phyloP scores from a whole-genome alignment of 164 flowering plant species.

The Annona cherimola region DNA sequence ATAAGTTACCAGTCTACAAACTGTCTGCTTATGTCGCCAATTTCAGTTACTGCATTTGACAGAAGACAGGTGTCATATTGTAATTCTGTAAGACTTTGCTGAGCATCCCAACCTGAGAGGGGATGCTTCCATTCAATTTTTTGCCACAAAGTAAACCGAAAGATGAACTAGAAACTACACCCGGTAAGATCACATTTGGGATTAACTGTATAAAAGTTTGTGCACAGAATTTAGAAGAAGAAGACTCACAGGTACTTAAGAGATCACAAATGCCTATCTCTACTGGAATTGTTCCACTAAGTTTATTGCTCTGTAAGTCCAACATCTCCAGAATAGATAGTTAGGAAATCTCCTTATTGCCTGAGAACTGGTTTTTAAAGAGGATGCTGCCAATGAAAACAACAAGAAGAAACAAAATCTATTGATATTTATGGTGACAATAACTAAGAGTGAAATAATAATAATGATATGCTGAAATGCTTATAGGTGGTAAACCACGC shows the following conservation, averaged over 20 bases:
- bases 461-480: not conserved
- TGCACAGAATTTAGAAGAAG: not conserved
- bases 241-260: slow-evolving; percentile 62
- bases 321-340: slow-evolving; percentile 53
- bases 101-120: slow-evolving; percentile 41
- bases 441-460: not conserved
- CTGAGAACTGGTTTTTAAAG: slow-evolving; percentile 56
- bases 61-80: slow-evolving; percentile 47
- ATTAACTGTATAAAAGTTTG: not conserved
- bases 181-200: slow-evolving; percentile 9
- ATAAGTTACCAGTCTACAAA: slow-evolving; percentile 52
- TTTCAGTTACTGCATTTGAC: slow-evolving; percentile 25
- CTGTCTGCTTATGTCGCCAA: slow-evolving; percentile 48
- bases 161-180: slow-evolving; percentile 4
- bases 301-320: slow-evolving; percentile 64
- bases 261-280: slow-evolving; percentile 52
- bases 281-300: slow-evolving; percentile 64
- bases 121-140: slow-evolving; percentile 51
- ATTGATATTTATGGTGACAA: not conserved
- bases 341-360: slow-evolving; percentile 53
- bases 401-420: not conserved
- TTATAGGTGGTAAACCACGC: not conserved
- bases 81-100: slow-evolving; percentile 33
- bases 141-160: slow-evolving; percentile 66
- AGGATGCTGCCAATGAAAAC: slow-evolving; percentile 42